Base-by-base conservation (phyloP, 1,139 yeast genomes). In the Pichia sp. region DNA sequence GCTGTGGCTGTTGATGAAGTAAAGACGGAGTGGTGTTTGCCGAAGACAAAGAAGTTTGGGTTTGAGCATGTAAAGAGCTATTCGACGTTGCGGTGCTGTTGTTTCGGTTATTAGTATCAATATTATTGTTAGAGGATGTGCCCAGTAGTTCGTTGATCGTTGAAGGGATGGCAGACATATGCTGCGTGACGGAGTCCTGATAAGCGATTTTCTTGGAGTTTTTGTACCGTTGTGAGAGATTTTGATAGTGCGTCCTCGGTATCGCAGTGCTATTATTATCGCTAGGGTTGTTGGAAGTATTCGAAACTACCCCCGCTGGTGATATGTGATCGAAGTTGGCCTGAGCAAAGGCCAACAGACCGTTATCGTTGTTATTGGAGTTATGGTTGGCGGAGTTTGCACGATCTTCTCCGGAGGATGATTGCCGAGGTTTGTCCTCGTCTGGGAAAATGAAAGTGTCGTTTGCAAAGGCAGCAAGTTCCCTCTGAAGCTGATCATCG, bases 401-500 rank as follows among this genome's bases (percentile, higher is more conserved):
- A 10, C 34, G 32, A 22, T 37, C 33, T 22, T 33, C 35, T 20
- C 37, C 27, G 3, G 37, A 29, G 5, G 41, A 32, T 2, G 34
- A 30, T 26, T 40, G 40, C 13, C 40, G 56, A 4, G 79, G 78
- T 53, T 80, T 79, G 28, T 79, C 87, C 52, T 81, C 88, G 52
- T 81, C 91, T 0, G 87, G 86, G 52, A 81, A 81, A 4, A 81
- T 71, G 48, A 81, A 81, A 8, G 81, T 69, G 44, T 80, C 87
- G 50, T 81, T 87, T 1, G 87, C 88, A 66, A 81, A 81, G 1
- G 86, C 87, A 14, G 86, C 82, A 47, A 81, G 64, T 53, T 81
- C 91, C 24, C 80, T 74, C 21, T 82, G 74, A 21, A 80, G 59
- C 47, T 80, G 80, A 38, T 80, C 84, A 50, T 80, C 87, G 27